Evolutionary conservation across 306 rosid genomes (phyloP).

Genomic region (Pyrus betulifolia): DNA sequence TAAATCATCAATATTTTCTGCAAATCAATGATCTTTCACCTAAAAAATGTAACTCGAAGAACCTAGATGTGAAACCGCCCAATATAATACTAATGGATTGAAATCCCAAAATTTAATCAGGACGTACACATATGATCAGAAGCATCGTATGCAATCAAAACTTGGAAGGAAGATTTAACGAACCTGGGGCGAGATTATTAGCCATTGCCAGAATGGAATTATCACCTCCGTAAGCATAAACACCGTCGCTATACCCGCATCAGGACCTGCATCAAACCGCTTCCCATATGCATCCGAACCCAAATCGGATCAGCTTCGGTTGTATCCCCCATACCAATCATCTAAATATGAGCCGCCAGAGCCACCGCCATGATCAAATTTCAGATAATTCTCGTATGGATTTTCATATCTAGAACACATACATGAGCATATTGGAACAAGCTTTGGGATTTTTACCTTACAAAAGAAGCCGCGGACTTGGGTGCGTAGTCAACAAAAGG

Average conservation of each 20-base stretch:
- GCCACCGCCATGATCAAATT: too few species aligned
- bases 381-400: not conserved
- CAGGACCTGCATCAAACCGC: conserved; percentile 38
- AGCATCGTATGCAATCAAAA: conserved; percentile 53
- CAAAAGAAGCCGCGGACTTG: too few species aligned
- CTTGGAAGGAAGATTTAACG: conserved; percentile 36
- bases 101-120: not conserved
- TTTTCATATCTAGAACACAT: conserved; percentile 27
- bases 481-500: too few species aligned
- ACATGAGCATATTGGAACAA: too few species aligned
- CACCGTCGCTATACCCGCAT: conserved; percentile 61
- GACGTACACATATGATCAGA: conserved; percentile 24
- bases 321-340: conserved; percentile 32
- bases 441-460: too few species aligned
- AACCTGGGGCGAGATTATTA: conserved; percentile 30
- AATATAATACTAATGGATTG: not conserved
- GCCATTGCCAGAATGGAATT: conserved; percentile 20
- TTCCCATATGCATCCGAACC: conserved; percentile 48
- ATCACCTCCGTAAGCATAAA: conserved; percentile 70
- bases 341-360: too few species aligned
- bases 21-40: conserved; percentile 35
- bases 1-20: not conserved
- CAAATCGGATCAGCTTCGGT: conserved; percentile 42
- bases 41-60: conserved; percentile 9
- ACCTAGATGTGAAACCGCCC: conserved; percentile 7